A percentile compares a stretch with the other conserved stretches of the same genome.
Conservation (phyloP, 345 rosid species). For the Eucalyptus cladocalyx region DNA sequence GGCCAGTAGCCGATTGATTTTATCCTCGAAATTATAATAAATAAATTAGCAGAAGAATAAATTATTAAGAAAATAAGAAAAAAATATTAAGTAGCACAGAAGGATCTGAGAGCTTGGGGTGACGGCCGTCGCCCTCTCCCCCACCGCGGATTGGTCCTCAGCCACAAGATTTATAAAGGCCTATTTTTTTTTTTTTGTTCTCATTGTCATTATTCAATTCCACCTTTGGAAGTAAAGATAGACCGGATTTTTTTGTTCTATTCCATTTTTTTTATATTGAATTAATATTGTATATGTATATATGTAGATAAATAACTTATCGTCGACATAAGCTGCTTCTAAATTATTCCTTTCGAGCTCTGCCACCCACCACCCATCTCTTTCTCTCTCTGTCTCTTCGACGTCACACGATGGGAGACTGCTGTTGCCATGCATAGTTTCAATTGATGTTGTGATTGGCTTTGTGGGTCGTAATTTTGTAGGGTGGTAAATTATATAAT, state of each 20-base stretch:
- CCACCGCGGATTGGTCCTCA: conserved; percentile 24
- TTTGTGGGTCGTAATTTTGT: not conserved
- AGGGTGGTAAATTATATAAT: not conserved
- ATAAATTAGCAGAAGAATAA: not conserved
- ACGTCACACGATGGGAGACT: not conserved
- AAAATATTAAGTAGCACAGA: not conserved
- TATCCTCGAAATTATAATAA: not conserved
- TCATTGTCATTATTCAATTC: not conserved
- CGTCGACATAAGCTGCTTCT: not conserved
- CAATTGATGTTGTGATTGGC: not conserved
- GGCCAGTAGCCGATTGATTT: not conserved
- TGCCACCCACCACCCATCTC: not conserved
- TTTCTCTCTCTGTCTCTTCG: not conserved
- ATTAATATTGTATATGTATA: not conserved
- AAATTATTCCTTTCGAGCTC: not conserved
- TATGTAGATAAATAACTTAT: not conserved
- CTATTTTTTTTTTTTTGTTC: not conserved
- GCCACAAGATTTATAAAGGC: conserved; percentile 5
- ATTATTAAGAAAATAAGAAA: not conserved
- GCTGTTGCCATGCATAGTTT: no score
- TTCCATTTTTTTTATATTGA: not conserved
- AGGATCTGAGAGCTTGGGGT: not conserved
- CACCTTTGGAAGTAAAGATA: not conserved
- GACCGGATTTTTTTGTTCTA: not conserved
- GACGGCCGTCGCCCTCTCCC: conserved; percentile 1